Conservation (phyloP, 73 alveolate species). For the Stentor roeselii region DNA sequence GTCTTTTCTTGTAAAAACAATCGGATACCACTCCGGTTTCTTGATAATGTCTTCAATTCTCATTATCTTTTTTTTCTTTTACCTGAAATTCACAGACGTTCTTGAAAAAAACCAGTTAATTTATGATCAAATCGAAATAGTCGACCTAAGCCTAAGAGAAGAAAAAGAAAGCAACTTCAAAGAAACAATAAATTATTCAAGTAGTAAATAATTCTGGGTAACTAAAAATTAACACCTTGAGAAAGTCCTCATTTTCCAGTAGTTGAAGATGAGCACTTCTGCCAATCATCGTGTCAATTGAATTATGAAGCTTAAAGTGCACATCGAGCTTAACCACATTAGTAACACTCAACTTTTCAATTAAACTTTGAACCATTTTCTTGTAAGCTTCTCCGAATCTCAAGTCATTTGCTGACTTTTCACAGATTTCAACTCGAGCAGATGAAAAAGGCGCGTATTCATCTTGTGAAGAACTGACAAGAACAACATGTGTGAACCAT, state of each 20-base stretch:
- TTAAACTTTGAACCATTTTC: slow-evolving; percentile 82
- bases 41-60: too few relatives aligned
- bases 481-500: slow-evolving; percentile 89
- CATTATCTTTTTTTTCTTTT: too few relatives aligned
- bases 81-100: too few relatives aligned
- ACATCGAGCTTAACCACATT: slow-evolving; percentile 86
- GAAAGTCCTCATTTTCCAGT: slow-evolving; percentile 83
- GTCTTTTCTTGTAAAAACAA: too few relatives aligned
- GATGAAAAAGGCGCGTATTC: slow-evolving; percentile 85
- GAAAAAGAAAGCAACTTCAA: too few relatives aligned
- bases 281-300: slow-evolving; percentile 90
- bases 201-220: too few relatives aligned
- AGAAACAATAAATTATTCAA: too few relatives aligned
- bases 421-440: slow-evolving; percentile 65
- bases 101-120: too few relatives aligned
- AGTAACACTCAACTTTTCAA: slow-evolving; percentile 64
- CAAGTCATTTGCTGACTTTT: slow-evolving; percentile 28
- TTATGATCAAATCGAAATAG: too few relatives aligned
- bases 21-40: too few relatives aligned
- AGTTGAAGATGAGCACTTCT: slow-evolving; percentile 97
- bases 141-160: too few relatives aligned
- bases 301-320: slow-evolving; percentile 83
- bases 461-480: slow-evolving; percentile 82
- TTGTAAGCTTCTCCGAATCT: slow-evolving; percentile 67
- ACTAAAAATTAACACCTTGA: slow-evolving; percentile 76